phyloP scores from a whole-genome alignment of 805 yeast species.

The Wickerhamomyces xylosicus region DNA sequence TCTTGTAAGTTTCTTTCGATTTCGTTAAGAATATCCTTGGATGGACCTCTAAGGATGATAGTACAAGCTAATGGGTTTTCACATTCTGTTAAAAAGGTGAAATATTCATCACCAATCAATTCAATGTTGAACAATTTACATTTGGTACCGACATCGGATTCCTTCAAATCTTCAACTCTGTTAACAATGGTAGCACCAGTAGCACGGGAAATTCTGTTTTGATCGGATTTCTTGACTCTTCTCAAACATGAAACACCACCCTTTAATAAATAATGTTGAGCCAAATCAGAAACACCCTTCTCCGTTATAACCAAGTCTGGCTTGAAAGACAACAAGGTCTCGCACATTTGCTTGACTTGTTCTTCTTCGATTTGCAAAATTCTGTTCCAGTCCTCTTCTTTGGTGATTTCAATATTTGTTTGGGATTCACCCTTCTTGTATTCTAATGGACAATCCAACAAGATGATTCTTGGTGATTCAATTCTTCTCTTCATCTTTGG shows the following conservation, averaged over 20 bases:
- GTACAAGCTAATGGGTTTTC: constrained; percentile 89
- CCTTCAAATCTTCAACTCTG: constrained; percentile 89
- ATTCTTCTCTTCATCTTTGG: constrained; percentile 92
- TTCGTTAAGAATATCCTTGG: constrained; percentile 93
- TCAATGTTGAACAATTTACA: constrained; percentile 93
- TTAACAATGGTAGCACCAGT: constrained; percentile 97
- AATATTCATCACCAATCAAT: constrained; percentile 95
- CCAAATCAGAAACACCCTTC: constrained; percentile 96
- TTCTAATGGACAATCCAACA: constrained; percentile 94
- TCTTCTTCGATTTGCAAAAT: constrained; percentile 95
- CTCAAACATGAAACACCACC: constrained; percentile 90
- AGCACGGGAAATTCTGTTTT: constrained; percentile 92
- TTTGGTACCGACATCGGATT: constrained; percentile 75
- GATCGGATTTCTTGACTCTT: constrained; percentile 91
- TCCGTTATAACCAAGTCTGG: constrained; percentile 96
- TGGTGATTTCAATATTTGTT: constrained; percentile 93
- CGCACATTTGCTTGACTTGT: constrained; percentile 83
- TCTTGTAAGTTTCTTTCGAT: constrained; percentile 95
- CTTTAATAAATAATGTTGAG: constrained; percentile 90
- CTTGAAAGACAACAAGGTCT: constrained; percentile 68
- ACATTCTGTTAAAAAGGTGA: constrained; percentile 75
- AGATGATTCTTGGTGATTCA: constrained; percentile 78
- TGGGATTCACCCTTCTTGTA: constrained; percentile 99
- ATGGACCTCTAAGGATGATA: constrained; percentile 85
- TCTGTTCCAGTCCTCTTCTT: constrained; percentile 94